Evolutionary conservation across 257 asterid genomes (phyloP).

Genomic region (Solanum lycopersicoides): DNA sequence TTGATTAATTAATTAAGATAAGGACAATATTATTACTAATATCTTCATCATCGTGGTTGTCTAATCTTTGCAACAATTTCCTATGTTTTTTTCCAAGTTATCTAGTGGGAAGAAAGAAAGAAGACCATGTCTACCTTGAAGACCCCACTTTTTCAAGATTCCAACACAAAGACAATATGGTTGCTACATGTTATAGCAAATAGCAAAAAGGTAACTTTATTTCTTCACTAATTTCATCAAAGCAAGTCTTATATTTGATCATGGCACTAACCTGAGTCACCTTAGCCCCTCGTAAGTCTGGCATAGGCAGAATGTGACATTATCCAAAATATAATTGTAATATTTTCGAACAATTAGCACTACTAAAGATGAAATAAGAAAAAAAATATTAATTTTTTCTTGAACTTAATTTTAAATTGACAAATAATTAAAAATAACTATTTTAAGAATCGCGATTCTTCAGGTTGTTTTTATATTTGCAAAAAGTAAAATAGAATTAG

Average conservation of each 20-base stretch:
- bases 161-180: not conserved
- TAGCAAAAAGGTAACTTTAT: no score
- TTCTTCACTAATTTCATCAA: no score
- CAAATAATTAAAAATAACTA: no score
- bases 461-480: not conserved
- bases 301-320: no score
- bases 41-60: slow-evolving; percentile 2
- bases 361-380: no score
- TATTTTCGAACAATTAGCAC: no score
- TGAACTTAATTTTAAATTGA: no score
- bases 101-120: slow-evolving; percentile 2
- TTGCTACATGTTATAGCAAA: not conserved
- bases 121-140: slow-evolving; percentile 8
- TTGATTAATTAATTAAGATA: slow-evolving; percentile 3
- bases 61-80: slow-evolving; percentile 8
- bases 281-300: no score
- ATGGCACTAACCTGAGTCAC: fast-evolving
- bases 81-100: not conserved
- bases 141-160: slow-evolving; percentile 13
- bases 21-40: not conserved
- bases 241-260: no score
- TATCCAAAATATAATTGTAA: no score
- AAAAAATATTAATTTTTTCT: no score
- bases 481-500: no score
- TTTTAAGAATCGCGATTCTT: not conserved